A percentile compares a stretch with the other conserved stretches of the same genome.
Evolutionary conservation across 805 yeast species (phyloP).

Genomic region (Nakazawaea ernobii): DNA sequence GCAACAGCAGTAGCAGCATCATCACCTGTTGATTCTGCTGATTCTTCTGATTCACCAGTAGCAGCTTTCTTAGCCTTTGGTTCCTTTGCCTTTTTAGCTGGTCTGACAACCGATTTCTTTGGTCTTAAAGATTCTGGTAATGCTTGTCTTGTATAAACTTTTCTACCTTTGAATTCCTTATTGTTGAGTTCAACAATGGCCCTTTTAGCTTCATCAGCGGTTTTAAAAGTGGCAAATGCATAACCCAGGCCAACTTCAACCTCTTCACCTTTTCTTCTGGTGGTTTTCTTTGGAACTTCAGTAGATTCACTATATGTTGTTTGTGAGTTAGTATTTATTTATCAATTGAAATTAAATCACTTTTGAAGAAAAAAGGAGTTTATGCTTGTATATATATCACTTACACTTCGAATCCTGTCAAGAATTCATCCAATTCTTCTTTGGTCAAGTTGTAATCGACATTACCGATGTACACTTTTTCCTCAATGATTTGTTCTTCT

Average conservation of each 20-base stretch:
- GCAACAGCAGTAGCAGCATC: constrained; percentile 9
- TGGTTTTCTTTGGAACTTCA: constrained; percentile 23
- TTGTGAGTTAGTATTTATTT: neutral
- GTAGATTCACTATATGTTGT: constrained; percentile 15
- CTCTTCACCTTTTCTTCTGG: constrained; percentile 14
- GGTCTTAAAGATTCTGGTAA: constrained; percentile 28
- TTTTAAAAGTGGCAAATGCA: constrained; percentile 53
- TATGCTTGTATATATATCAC: too few species aligned
- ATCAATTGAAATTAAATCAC: neutral
- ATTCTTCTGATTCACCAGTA: neutral
- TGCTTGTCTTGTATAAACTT: constrained; percentile 48
- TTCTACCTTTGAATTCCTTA: constrained; percentile 26
- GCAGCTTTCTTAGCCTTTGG: constrained; percentile 15
- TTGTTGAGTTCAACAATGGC: constrained; percentile 41
- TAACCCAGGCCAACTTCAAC: constrained; percentile 25
- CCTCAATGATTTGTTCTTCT: constrained; percentile 27
- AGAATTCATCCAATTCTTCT: constrained; percentile 35
- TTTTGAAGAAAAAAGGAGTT: neutral
- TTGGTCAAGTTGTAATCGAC: constrained; percentile 38
- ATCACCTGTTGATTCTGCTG: constrained; percentile 8
- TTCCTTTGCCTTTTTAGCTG: constrained; percentile 24
- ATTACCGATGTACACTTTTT: constrained; percentile 40
- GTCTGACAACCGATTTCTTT: constrained; percentile 8
- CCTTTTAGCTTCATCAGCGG: constrained; percentile 55
- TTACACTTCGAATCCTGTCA: constrained; percentile 33